Evolutionary conservation across 192 early-diverging fungal species (phyloP).

Genomic region (Diversispora epigaea): DNA sequence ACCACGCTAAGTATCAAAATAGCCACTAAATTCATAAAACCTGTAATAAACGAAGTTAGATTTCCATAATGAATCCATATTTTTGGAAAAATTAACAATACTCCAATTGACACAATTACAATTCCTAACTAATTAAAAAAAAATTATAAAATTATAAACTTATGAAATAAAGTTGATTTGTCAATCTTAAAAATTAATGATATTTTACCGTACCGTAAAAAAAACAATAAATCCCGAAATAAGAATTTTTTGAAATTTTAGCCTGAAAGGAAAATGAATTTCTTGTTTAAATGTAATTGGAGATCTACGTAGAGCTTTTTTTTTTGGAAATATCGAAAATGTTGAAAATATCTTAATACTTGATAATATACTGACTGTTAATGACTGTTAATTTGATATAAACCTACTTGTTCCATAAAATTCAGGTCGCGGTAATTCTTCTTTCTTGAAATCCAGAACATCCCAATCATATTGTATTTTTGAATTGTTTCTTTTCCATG

Average conservation of each 20-base stretch:
- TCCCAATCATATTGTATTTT: constrained; percentile 60
- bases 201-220: constrained; percentile 37
- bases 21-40: constrained; percentile 50
- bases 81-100: constrained; percentile 37
- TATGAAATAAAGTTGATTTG: background rate
- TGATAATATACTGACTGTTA: background rate
- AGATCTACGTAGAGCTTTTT: constrained; percentile 38
- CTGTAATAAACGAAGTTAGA: constrained; percentile 38
- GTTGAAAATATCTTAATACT: background rate
- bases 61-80: constrained; percentile 31
- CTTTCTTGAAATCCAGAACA: constrained; percentile 47
- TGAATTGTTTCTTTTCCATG: constrained; percentile 59
- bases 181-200: background rate
- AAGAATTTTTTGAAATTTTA: constrained; percentile 38
- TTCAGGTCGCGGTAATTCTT: constrained; percentile 59
- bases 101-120: constrained; percentile 45
- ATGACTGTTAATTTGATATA: background rate
- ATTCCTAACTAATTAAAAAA: constrained; percentile 41
- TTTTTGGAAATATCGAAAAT: background rate
- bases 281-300: constrained; percentile 55
- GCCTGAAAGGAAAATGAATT: constrained; percentile 45
- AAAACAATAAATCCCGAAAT: constrained; percentile 46
- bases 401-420: constrained; percentile 51
- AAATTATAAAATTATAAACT: background rate
- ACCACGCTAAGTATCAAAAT: constrained; percentile 57